These are phyloP conservation scores for Fraxinus cuspidata DNA, from an alignment of 257 asterid species.

Conservation along the genomic window DNA sequence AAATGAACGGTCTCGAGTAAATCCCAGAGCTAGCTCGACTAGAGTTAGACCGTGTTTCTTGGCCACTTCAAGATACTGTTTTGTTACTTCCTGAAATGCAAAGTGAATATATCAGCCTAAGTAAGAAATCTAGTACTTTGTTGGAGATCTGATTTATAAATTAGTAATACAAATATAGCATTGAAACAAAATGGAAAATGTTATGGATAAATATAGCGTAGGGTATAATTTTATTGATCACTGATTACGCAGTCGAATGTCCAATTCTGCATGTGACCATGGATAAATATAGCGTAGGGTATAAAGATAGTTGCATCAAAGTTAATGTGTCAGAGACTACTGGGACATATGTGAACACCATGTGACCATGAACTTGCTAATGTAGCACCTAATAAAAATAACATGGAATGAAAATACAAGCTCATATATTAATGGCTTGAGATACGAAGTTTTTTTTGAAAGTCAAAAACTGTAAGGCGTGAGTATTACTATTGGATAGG, in stretches of 20 bases:
- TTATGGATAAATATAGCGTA: not conserved
- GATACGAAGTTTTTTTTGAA: not conserved
- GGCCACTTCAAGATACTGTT: constrained; percentile 65
- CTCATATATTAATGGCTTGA: not conserved
- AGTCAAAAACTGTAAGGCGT: not conserved
- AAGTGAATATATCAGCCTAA: not conserved
- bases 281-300: too few species aligned
- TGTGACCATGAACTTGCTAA: too few species aligned
- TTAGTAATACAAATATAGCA: not conserved
- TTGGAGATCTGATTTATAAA: not conserved
- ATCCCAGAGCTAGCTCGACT: constrained; percentile 79
- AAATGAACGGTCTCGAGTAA: constrained; percentile 76
- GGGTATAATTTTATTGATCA: not conserved
- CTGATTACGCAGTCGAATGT: not conserved
- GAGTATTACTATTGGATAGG: not conserved
- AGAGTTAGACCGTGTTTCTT: constrained; percentile 70
- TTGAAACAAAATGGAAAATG: not conserved
- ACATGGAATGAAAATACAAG: not conserved
- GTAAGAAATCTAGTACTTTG: not conserved
- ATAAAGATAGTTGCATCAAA: not conserved
- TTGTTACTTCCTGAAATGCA: constrained; percentile 71
- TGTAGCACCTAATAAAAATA: too few species aligned
- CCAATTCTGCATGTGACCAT: not conserved
- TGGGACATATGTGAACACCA: too few species aligned
- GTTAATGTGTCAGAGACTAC: too few species aligned